Evolutionary conservation across 2,329 filamentous ascomycete genomes (phyloP).

Genomic region (Verruconis gallopava): DNA sequence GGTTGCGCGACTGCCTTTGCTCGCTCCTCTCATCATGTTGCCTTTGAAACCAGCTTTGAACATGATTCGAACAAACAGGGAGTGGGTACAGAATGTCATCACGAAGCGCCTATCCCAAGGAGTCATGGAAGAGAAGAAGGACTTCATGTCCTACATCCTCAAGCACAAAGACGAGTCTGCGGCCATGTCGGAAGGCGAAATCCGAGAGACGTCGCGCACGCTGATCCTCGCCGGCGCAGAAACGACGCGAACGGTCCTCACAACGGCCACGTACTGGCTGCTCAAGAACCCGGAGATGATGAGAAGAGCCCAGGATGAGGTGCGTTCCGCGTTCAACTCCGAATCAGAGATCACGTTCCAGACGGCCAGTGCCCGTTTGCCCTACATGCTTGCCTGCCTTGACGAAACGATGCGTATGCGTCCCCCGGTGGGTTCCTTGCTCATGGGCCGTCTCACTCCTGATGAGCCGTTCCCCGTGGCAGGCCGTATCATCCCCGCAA

Average conservation of each 20-base stretch:
- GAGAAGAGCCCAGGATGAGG: not conserved
- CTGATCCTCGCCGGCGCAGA: not conserved
- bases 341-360: not conserved
- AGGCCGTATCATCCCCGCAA: slow-evolving; percentile 7
- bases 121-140: not conserved
- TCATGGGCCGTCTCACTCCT: slow-evolving; percentile 19
- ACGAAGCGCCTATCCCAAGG: not conserved
- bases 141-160: slow-evolving; percentile 1
- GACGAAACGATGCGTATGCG: slow-evolving; percentile 15
- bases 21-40: not conserved
- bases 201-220: not conserved
- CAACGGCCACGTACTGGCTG: not conserved
- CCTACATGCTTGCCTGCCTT: slow-evolving; percentile 8
- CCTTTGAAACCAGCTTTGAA: not conserved
- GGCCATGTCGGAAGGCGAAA: not conserved
- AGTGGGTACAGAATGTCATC: not conserved
- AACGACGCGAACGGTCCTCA: not conserved
- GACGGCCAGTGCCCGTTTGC: not conserved
- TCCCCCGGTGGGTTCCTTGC: slow-evolving; percentile 16
- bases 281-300: not conserved
- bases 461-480: slow-evolving; percentile 16
- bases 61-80: not conserved
- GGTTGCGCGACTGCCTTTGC: not conserved
- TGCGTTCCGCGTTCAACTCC: not conserved
- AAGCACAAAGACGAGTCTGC: not conserved